A percentile compares a stretch with the other conserved stretches of the same genome.
Conservation (phyloP, 2,329 filamentous ascomycete species). For the Gliomastix tumulicola region DNA sequence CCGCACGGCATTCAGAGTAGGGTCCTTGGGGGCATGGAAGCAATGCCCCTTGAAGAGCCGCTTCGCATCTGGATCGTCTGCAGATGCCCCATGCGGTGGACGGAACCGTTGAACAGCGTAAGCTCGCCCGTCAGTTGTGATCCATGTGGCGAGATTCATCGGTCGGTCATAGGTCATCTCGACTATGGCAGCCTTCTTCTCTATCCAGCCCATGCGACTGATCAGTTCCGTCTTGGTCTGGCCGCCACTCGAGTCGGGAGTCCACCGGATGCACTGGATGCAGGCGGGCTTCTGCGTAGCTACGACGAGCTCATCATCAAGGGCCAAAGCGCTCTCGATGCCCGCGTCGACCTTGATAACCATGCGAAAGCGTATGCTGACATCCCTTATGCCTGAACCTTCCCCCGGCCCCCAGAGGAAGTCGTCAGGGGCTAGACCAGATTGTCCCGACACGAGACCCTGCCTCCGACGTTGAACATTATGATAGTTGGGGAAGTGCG, state of each 20-base stretch:
- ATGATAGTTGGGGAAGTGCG: constrained; percentile 64
- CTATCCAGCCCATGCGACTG: constrained; percentile 79
- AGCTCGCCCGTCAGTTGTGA: constrained; percentile 78
- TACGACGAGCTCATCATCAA: constrained; percentile 89
- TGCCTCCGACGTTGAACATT: constrained; percentile 57
- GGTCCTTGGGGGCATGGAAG: constrained; percentile 67
- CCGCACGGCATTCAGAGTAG: constrained; percentile 56
- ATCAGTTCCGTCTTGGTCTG: constrained; percentile 90
- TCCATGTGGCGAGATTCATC: constrained; percentile 93
- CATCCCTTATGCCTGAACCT: constrained; percentile 72
- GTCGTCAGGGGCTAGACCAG: constrained; percentile 49
- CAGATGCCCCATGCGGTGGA: constrained; percentile 31
- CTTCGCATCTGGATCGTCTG: constrained; percentile 42
- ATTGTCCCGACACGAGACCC: constrained; percentile 51
- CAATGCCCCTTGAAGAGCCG: constrained; percentile 84
- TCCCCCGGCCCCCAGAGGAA: constrained; percentile 74
- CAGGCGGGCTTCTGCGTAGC: constrained; percentile 87
- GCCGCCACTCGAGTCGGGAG: constrained; percentile 69
- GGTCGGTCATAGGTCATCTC: constrained; percentile 93
- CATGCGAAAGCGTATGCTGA: constrained; percentile 90
- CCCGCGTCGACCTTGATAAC: constrained; percentile 97
- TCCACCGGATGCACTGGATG: constrained; percentile 96
- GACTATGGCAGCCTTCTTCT: constrained; percentile 66
- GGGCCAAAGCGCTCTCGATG: constrained; percentile 77
- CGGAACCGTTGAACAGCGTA: constrained; percentile 79